Conservation (phyloP, 805 yeast species). For the Suhomyces canberraensis region DNA sequence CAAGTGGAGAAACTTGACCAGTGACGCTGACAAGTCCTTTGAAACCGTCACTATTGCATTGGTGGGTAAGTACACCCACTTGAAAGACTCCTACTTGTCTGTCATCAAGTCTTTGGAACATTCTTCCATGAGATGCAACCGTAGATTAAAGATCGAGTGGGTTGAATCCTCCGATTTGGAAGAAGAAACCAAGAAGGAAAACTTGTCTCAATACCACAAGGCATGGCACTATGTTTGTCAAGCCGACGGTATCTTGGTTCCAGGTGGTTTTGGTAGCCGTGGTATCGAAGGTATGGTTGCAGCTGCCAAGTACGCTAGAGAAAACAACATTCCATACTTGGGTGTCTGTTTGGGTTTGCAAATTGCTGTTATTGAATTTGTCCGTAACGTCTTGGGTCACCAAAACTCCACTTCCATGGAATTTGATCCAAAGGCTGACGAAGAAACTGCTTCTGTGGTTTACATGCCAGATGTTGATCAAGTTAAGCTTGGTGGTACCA, state of each 20-base stretch:
- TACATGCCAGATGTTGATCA: conserved; percentile 99
- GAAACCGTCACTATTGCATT: conserved; percentile 91
- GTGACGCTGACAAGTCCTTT: conserved; percentile 74
- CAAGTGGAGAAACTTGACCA: conserved; percentile 79
- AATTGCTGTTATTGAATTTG: conserved; percentile 92
- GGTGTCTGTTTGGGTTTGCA: conserved; percentile 98
- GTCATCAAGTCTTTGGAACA: conserved; percentile 96
- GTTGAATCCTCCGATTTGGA: conserved; percentile 93
- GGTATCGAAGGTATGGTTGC: conserved; percentile 98
- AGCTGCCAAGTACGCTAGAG: conserved; percentile 98
- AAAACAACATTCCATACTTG: conserved; percentile 85
- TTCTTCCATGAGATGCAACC: conserved; percentile 84
- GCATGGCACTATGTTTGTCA: conserved; percentile 93
- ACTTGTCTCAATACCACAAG: conserved; percentile 80
- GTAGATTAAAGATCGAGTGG: conserved; percentile 88
- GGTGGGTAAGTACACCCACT: conserved; percentile 95
- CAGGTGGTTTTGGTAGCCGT: conserved; percentile 97
- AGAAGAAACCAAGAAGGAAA: conserved; percentile 56
- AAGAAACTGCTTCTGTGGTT: conserved; percentile 71
- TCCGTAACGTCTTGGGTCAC: conserved; percentile 71
- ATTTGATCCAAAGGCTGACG: conserved; percentile 61
- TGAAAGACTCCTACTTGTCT: conserved; percentile 91
- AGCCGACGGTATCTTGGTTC: conserved; percentile 95
- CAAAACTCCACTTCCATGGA: conserved; percentile 76
- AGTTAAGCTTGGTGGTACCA: conserved; percentile 95